Conservation (phyloP, 257 asterid genomes). For the Hygrophila difformis region DNA sequence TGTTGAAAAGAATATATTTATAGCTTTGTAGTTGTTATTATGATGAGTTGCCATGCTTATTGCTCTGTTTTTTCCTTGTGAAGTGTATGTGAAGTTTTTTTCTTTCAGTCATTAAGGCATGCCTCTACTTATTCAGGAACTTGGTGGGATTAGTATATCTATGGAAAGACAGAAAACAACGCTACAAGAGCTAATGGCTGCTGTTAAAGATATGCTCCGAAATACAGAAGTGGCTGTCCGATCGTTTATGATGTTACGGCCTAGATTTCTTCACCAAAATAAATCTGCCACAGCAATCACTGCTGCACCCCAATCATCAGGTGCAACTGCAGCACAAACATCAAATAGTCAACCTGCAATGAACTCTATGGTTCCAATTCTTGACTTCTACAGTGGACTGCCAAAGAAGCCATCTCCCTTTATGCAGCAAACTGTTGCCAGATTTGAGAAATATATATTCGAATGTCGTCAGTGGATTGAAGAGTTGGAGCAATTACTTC, state of each 20-base stretch:
- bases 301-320: constrained; percentile 57
- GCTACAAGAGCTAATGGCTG: constrained; percentile 72
- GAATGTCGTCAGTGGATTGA: constrained; percentile 92
- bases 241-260: constrained; percentile 83
- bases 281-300: constrained; percentile 37
- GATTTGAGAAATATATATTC: constrained; percentile 83
- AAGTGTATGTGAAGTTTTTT: too few relatives aligned
- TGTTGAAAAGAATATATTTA: background rate
- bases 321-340: constrained; percentile 44
- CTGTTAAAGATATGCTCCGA: constrained; percentile 74
- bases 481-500: constrained; percentile 84
- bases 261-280: constrained; percentile 74
- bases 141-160: constrained; percentile 70
- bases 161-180: constrained; percentile 85
- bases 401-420: constrained; percentile 92
- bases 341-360: constrained; percentile 51
- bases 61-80: too few relatives aligned
- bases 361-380: constrained; percentile 47
- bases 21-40: too few relatives aligned
- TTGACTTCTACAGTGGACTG: constrained; percentile 85
- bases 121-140: too few relatives aligned
- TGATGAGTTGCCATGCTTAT: too few relatives aligned
- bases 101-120: too few relatives aligned
- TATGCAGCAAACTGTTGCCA: constrained; percentile 72
- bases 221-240: constrained; percentile 89